These are phyloP conservation scores for Drosera capensis DNA, from an alignment of 148 eudicot species.

Conservation along the genomic window DNA sequence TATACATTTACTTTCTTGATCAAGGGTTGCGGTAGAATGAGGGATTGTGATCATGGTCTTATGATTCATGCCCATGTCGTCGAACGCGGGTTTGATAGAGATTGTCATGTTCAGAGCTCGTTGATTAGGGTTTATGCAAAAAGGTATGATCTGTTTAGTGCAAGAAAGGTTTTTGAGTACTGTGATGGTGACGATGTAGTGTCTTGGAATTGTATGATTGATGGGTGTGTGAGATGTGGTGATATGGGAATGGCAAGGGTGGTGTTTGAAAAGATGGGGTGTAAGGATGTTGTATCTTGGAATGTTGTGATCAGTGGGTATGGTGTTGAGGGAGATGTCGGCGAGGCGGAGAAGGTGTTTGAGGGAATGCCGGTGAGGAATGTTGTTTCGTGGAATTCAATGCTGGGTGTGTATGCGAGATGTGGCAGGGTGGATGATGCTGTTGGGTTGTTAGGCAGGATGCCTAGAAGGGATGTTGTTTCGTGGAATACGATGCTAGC, in stretches of 20 bases:
- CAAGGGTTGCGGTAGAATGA: conserved; percentile 14
- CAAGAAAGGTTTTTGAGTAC: conserved; percentile 14
- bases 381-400: conserved; percentile 19
- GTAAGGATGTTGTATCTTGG: conserved; percentile 16
- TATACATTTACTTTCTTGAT: conserved; percentile 22
- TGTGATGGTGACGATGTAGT: conserved; percentile 13
- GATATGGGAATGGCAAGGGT: conserved; percentile 12
- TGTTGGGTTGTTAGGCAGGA: conserved; percentile 8
- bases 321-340: conserved; percentile 12
- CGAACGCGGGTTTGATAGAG: conserved; percentile 15
- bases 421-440: conserved; percentile 16
- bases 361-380: conserved; percentile 26
- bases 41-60: conserved; percentile 8
- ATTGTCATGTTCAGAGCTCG: conserved; percentile 20
- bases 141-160: conserved; percentile 12
- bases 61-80: conserved; percentile 19
- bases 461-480: conserved; percentile 18
- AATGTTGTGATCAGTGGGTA: conserved; percentile 21
- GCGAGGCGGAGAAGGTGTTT: conserved; percentile 16
- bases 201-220: conserved; percentile 24
- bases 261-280: conserved; percentile 13
- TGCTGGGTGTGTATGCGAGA: conserved; percentile 18
- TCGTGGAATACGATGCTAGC: conserved; percentile 29
- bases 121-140: conserved; percentile 21
- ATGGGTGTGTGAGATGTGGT: conserved; percentile 15